These are phyloP conservation scores for Cotoneaster glaucophyllus DNA, from an alignment of 306 rosid species.

Conservation along the genomic window DNA sequence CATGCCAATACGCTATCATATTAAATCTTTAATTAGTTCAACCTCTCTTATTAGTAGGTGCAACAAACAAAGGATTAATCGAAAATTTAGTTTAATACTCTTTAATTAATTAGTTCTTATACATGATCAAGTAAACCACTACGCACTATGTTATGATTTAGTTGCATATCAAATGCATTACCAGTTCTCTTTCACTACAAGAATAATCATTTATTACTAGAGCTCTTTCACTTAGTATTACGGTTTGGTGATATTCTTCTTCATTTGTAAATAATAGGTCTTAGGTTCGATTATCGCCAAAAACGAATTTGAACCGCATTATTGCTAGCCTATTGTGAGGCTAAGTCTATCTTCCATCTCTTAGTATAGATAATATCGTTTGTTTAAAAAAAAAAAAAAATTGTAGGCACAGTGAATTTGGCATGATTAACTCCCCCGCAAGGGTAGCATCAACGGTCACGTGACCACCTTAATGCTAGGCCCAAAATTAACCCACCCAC, in stretches of 20 bases:
- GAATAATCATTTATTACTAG: too few relatives aligned
- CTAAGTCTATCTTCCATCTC: rapidly evolving
- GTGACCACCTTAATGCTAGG: conserved; percentile 15
- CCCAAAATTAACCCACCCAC: not conserved
- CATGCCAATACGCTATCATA: not conserved
- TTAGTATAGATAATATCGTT: not conserved
- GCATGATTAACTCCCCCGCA: conserved; percentile 15
- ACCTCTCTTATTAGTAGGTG: not conserved
- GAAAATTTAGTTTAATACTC: not conserved
- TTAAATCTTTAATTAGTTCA: not conserved
- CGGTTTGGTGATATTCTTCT: rapidly evolving
- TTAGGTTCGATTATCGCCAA: too few relatives aligned
- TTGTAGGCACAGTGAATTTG: not conserved
- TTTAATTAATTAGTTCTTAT: not conserved
- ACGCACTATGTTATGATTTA: not conserved
- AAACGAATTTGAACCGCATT: too few relatives aligned
- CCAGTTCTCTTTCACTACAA: not conserved
- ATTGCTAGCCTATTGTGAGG: rapidly evolving
- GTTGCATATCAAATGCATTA: not conserved
- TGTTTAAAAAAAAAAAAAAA: not conserved
- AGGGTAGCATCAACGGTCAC: not conserved
- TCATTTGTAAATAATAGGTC: too few relatives aligned
- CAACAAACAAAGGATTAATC: not conserved
- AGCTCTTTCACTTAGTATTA: too few relatives aligned
- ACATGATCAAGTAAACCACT: not conserved